A percentile compares a stretch with the other conserved stretches of the same genome.
Evolutionary conservation across 2,329 filamentous ascomycete species (phyloP).

Genomic region (Fusarium tanahbumbuense): DNA sequence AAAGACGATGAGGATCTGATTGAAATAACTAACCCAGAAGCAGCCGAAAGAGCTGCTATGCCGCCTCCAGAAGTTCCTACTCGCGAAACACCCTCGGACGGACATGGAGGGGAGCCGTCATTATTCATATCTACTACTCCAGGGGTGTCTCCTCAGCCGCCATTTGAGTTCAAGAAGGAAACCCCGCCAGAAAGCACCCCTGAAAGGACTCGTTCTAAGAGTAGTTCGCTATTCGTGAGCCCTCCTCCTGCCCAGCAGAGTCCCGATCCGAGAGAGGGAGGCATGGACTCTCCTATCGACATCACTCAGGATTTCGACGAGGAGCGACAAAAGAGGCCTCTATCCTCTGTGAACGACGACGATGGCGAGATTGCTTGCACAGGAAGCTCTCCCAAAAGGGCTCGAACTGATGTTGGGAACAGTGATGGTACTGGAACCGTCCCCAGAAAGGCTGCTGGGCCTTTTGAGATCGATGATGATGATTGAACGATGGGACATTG

Average conservation of each 20-base stretch:
- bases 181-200: slow-evolving; percentile 15
- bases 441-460: background rate
- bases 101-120: background rate
- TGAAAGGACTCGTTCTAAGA: slow-evolving; percentile 17
- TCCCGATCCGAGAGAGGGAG: slow-evolving; percentile 1
- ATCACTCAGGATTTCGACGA: background rate
- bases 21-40: background rate
- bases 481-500: background rate
- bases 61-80: background rate
- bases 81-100: background rate
- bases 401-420: background rate
- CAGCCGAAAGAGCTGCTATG: background rate
- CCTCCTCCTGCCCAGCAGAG: slow-evolving; percentile 18
- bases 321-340: background rate
- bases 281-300: background rate
- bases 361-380: background rate
- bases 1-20: background rate
- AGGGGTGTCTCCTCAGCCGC: background rate
- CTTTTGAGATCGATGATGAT: background rate
- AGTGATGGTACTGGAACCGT: background rate
- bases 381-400: slow-evolving; percentile 2
- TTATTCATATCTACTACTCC: slow-evolving; percentile 23
- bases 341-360: background rate
- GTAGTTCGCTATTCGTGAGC: background rate
- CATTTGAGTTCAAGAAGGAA: slow-evolving; percentile 18